Percentiles rank a stretch among this genome's conserved stretches.
Evolutionary conservation across 306 rosid species (phyloP).

Genomic region (Canavalia ensiformis): DNA sequence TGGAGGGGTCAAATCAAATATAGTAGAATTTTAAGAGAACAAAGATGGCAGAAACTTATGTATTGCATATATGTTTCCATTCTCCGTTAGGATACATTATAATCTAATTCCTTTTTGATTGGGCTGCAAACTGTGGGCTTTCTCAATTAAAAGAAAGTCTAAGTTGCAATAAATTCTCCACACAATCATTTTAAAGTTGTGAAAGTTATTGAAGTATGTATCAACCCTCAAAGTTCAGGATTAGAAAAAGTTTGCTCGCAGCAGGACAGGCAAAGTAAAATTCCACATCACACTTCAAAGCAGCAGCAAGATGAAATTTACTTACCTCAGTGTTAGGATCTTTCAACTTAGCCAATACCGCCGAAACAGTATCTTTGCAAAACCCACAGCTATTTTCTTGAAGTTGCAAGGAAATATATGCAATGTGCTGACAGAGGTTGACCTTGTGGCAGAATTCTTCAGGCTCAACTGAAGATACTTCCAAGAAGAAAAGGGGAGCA

Average conservation of each 20-base stretch:
- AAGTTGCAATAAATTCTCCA: constrained; percentile 15
- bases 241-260: constrained; percentile 21
- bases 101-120: neutral
- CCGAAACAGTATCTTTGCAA: constrained; percentile 74
- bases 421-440: constrained; percentile 68
- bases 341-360: constrained; percentile 66
- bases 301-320: constrained; percentile 27
- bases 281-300: constrained; percentile 4
- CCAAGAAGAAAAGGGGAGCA: constrained; percentile 81
- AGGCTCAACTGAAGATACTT: constrained; percentile 66
- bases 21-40: neutral
- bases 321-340: constrained; percentile 86
- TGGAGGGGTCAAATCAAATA: constrained; percentile 9
- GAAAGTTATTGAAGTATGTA: constrained; percentile 1
- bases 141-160: constrained; percentile 21
- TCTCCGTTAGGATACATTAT: constrained; percentile 1
- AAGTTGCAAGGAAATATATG: constrained; percentile 58
- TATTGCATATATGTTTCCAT: constrained; percentile 21
- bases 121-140: constrained; percentile 21
- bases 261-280: constrained; percentile 31
- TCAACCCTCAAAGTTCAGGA: neutral
- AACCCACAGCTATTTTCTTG: constrained; percentile 73
- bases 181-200: constrained; percentile 1
- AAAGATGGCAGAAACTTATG: constrained; percentile 6
- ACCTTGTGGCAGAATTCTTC: constrained; percentile 72